Evolutionary conservation across 2,329 filamentous ascomycete species (phyloP).

Genomic region (Colletotrichum caudatum): DNA sequence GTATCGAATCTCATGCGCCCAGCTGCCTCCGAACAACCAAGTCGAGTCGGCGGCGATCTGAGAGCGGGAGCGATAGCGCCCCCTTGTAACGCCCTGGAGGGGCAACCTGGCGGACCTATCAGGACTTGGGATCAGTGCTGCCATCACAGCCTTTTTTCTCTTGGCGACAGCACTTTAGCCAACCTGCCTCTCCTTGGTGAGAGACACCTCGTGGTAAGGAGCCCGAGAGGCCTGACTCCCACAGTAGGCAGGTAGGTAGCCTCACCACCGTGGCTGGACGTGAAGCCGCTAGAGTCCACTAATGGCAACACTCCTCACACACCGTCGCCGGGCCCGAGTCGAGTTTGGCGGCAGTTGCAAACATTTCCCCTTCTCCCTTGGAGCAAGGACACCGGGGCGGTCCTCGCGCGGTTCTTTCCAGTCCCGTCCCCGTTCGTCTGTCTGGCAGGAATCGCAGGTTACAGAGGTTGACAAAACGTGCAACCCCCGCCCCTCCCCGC

Average conservation of each 20-base stretch:
- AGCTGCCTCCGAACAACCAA: slow-evolving; percentile 14
- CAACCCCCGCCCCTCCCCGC: neutral
- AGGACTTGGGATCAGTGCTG: neutral
- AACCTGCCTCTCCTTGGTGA: neutral
- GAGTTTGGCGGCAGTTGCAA: neutral
- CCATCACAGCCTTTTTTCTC: neutral
- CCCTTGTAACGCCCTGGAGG: neutral
- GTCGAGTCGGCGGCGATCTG: slow-evolving; percentile 27
- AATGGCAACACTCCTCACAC: neutral
- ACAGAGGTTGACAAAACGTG: slow-evolving; percentile 1
- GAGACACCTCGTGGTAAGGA: slow-evolving; percentile 1
- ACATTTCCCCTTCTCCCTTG: neutral
- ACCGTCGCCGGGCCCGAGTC: neutral
- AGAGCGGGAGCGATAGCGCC: slow-evolving; percentile 10
- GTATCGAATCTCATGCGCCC: slow-evolving; percentile 37
- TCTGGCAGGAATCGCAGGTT: neutral
- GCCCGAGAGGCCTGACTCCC: neutral
- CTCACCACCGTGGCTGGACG: slow-evolving; percentile 4
- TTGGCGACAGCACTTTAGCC: neutral
- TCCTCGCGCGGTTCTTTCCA: slow-evolving; percentile 4
- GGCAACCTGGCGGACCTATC: neutral
- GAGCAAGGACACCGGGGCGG: neutral
- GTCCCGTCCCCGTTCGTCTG: neutral
- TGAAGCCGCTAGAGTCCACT: slow-evolving; percentile 18
- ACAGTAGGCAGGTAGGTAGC: neutral